A percentile compares a stretch with the other conserved stretches of the same genome.
phyloP scores from a whole-genome alignment of 2,329 filamentous ascomycete genomes.

The Fusarium pseudocircinatum region DNA sequence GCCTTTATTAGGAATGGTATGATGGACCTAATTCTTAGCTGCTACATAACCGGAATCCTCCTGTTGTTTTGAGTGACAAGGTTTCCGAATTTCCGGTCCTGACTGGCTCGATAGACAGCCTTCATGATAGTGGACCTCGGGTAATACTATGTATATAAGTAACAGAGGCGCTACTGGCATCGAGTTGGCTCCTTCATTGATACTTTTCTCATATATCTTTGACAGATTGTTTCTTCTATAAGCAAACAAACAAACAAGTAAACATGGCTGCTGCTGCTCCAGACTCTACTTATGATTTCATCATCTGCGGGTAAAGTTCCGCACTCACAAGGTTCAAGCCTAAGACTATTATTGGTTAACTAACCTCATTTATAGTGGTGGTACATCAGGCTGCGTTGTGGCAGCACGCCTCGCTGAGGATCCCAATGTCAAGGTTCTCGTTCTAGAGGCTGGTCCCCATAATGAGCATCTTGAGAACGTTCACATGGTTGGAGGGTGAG shows the following conservation, averaged over 20 bases:
- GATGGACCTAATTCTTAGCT: conserved; percentile 6
- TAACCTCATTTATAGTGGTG: conserved; percentile 41
- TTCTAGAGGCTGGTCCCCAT: conserved; percentile 52
- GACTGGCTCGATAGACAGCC: neutral
- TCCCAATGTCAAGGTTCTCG: conserved; percentile 43
- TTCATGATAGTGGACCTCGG: neutral
- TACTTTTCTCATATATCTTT: neutral
- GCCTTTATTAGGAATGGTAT: conserved; percentile 5
- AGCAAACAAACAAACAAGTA: neutral
- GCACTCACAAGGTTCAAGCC: neutral
- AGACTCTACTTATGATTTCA: conserved; percentile 46
- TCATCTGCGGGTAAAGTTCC: conserved; percentile 48
- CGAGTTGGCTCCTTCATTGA: neutral
- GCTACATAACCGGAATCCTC: neutral
- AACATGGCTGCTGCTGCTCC: conserved; percentile 30
- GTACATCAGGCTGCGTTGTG: conserved; percentile 51
- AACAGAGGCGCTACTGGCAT: neutral
- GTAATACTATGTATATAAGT: neutral
- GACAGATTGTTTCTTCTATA: neutral
- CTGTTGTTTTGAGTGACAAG: neutral
- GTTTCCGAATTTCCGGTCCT: neutral
- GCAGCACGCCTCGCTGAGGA: conserved; percentile 51
- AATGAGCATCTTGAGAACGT: conserved; percentile 58
- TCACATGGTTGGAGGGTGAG: conserved; percentile 61
- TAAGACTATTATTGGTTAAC: neutral